These are phyloP conservation scores for Pseudocercospora eumusae DNA, from an alignment of 2,329 filamentous ascomycete species.

Conservation along the genomic window DNA sequence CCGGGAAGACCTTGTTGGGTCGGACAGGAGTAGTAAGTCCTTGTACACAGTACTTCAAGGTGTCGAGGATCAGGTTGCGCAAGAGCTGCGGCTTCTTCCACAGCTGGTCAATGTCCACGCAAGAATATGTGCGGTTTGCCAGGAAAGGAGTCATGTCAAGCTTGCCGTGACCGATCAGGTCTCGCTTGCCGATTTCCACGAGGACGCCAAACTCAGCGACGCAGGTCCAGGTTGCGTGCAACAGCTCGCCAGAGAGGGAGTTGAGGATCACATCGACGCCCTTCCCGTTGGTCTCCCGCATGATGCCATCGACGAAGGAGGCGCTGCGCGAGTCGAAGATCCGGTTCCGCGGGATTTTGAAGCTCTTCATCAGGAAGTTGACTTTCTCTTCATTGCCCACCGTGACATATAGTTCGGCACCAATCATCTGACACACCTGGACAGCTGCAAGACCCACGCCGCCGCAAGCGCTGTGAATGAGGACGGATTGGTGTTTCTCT, in stretches of 20 bases:
- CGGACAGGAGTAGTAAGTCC: conserved; percentile 16
- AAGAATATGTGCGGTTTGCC: conserved; percentile 18
- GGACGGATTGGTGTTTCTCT: conserved; percentile 30
- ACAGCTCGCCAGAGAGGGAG: conserved; percentile 31
- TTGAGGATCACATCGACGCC: conserved; percentile 42
- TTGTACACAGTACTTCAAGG: conserved; percentile 4
- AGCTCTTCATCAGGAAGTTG: conserved; percentile 26
- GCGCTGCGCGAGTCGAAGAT: conserved; percentile 36
- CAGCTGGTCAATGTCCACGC: conserved; percentile 21
- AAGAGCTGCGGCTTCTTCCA: not conserved
- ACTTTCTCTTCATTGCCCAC: conserved; percentile 33
- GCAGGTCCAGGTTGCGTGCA: conserved; percentile 33
- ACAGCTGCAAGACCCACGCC: conserved; percentile 35
- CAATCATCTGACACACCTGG: conserved; percentile 27
- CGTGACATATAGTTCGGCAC: conserved; percentile 34
- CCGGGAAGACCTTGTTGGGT: conserved; percentile 12
- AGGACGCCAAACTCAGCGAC: conserved; percentile 38
- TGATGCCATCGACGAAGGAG: conserved; percentile 32
- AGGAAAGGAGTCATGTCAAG: conserved; percentile 27
- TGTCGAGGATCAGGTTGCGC: not conserved
- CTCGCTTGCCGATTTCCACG: conserved; percentile 34
- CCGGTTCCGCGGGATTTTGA: conserved; percentile 31
- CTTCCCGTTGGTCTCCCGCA: conserved; percentile 29
- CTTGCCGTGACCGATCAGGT: conserved; percentile 19
- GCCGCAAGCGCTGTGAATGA: conserved; percentile 37